These are phyloP conservation scores for Ziziphus jujuba DNA, from an alignment of 306 rosid species.

Conservation along the genomic window DNA sequence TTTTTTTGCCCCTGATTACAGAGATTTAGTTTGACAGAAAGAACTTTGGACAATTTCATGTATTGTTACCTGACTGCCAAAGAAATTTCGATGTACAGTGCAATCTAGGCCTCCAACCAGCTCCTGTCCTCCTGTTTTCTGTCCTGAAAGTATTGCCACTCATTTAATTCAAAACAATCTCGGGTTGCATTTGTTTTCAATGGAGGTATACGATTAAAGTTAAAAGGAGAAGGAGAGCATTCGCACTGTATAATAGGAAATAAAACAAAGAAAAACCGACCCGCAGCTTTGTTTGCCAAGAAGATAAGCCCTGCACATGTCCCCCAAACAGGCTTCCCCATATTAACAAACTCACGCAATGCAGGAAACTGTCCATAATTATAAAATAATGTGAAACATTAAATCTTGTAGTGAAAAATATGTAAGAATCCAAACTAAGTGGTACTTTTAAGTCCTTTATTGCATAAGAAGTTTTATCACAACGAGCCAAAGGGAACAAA, in stretches of 20 bases:
- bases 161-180: slow-evolving; percentile 15
- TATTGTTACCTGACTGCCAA: slow-evolving; percentile 83
- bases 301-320: slow-evolving; percentile 99
- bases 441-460: background rate
- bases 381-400: background rate
- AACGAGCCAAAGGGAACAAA: background rate
- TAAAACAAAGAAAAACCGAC: slow-evolving; percentile 38
- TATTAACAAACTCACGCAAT: slow-evolving; percentile 76
- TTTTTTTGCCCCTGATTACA: no score
- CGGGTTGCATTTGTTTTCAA: background rate
- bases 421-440: background rate
- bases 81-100: slow-evolving; percentile 90
- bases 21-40: no score
- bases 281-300: slow-evolving; percentile 81
- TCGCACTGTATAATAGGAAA: background rate
- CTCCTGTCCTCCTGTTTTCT: slow-evolving; percentile 85
- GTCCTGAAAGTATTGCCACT: slow-evolving; percentile 60
- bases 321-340: slow-evolving; percentile 99
- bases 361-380: slow-evolving; percentile 69
- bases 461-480: background rate
- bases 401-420: background rate
- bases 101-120: slow-evolving; percentile 95
- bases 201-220: background rate
- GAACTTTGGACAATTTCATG: background rate
- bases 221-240: background rate